phyloP scores from a whole-genome alignment of 495 filamentous ascomycete species.

The Aspergillus ellipticus region DNA sequence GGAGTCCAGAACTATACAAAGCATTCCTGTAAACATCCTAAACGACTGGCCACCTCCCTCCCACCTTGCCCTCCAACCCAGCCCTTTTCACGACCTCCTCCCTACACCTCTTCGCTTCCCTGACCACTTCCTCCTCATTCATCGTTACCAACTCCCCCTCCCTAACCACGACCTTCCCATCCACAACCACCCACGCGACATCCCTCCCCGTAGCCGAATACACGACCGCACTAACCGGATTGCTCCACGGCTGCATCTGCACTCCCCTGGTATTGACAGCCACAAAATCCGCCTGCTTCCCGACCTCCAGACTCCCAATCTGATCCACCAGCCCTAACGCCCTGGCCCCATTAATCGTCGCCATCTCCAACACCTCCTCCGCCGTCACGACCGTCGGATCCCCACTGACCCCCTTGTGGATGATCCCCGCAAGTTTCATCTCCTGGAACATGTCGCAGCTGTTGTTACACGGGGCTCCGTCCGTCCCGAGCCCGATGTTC shows the following conservation, averaged over 20 bases:
- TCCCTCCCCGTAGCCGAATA: conserved; percentile 47
- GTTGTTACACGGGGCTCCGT: conserved; percentile 52
- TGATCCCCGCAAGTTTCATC: conserved; percentile 49
- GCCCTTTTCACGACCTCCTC: conserved; percentile 40
- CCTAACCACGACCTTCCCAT: conserved; percentile 41
- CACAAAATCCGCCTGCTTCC: conserved; percentile 56
- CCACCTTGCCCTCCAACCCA: conserved; percentile 35
- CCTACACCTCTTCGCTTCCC: conserved; percentile 33
- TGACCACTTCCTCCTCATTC: conserved; percentile 32
- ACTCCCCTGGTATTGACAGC: conserved; percentile 39
- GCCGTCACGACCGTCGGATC: conserved; percentile 46
- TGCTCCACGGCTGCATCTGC: conserved; percentile 33
- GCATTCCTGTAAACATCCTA: no score
- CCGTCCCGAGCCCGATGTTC: conserved; percentile 45
- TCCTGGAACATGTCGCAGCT: conserved; percentile 49
- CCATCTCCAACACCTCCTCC: conserved; percentile 50
- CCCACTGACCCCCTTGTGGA: conserved; percentile 45
- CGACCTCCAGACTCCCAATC: conserved; percentile 49
- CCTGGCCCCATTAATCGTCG: conserved; percentile 48
- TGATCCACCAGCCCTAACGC: conserved; percentile 44
- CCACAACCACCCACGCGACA: conserved; percentile 46
- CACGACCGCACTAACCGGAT: conserved; percentile 44
- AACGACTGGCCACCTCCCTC: conserved; percentile 34
- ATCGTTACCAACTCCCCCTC: conserved; percentile 32
- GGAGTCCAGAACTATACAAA: no score